These are phyloP conservation scores for Uncinocarpus reesii DNA, from an alignment of 2,329 filamentous ascomycete genomes.

Conservation along the genomic window DNA sequence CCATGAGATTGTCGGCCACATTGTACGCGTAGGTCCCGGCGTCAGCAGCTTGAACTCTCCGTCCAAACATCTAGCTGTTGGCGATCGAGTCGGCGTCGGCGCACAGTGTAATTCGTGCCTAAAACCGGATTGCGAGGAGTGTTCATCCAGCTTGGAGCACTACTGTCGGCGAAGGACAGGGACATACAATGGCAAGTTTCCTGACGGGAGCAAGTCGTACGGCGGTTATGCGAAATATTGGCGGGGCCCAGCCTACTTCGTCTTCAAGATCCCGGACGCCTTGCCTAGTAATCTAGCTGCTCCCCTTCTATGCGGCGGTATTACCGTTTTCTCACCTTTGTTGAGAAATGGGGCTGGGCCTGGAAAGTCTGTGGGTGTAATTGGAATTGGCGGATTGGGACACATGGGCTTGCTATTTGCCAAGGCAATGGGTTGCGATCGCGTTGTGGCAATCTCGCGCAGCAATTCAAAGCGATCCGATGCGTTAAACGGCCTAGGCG, in stretches of 20 bases:
- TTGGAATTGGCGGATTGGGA: conserved; percentile 63
- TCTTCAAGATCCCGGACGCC: conserved; percentile 45
- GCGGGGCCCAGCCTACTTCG: conserved; percentile 50
- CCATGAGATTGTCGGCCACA: conserved; percentile 58
- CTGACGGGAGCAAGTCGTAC: conserved; percentile 45
- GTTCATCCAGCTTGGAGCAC: conserved; percentile 30
- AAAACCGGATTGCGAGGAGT: conserved; percentile 33
- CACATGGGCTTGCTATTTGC: conserved; percentile 65
- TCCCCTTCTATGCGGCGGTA: conserved; percentile 67
- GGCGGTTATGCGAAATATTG: conserved; percentile 54
- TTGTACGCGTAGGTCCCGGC: conserved; percentile 56
- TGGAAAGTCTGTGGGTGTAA: conserved; percentile 59
- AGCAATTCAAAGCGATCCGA: conserved; percentile 42
- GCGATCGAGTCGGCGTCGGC: conserved; percentile 58
- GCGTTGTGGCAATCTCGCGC: conserved; percentile 48
- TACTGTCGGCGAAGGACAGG: conserved; percentile 32
- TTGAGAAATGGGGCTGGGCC: conserved; percentile 56
- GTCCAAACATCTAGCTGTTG: conserved; percentile 45
- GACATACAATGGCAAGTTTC: conserved; percentile 31
- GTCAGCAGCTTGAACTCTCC: conserved; percentile 41
- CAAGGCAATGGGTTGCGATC: conserved; percentile 58
- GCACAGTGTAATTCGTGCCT: conserved; percentile 51
- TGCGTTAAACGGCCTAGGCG: conserved; percentile 43
- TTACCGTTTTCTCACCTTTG: conserved; percentile 63
- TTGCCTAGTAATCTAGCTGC: conserved; percentile 45